Evolutionary conservation across 1,284 basidiomycete genomes (phyloP), one percentile per base, ranked within the genome.

Genomic region (Psilocybe mexicana): DNA sequence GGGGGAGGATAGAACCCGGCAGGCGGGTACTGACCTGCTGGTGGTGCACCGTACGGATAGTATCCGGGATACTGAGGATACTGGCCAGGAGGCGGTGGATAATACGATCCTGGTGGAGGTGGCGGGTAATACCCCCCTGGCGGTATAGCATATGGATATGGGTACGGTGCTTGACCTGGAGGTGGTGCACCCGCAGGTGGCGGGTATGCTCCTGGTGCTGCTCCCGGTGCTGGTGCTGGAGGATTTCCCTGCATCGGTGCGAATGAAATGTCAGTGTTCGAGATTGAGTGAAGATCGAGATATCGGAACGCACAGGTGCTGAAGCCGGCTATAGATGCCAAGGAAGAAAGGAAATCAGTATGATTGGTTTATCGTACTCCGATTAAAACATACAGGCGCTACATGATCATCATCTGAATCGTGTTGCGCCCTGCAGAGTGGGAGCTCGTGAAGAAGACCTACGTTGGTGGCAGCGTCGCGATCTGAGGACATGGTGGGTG

Each of bases 131-230:
- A 54, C 11, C 38, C 38, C 14, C 38, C 38, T 40, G 59, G 58
- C 18, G 57, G 57, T 3, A 57, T 38, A 24, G 55, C 42, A 44
- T 64, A 64, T 36, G 63, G 59, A 12, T 62, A 61, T n/a, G 55
- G 53, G 24, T 61, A 62, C 38, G 55, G 50, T 18, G 45, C 50
- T 52, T 62, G 60, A 1, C 59, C 59, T n/a, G 63, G 55, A 24
- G 58, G 54, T n/a, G 62, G 62, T 10, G 46, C 52, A 12, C 65
- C 66, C 6, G 58, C 40, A 33, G 62, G 56, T 38, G 63, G 58
- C 23, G 63, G 59, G 35, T 61, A 61, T 43, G 57, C 44, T 3
- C n/a, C 44, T 54, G 51, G 54, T 35, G 43, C 51, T n/a, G 18
- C 18, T 18, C 18, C 18, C 18, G 18, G 18, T 18, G 18, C 18